Base-by-base conservation (phyloP, 2,329 filamentous ascomycete species). In the Colletotrichum sp. region DNA sequence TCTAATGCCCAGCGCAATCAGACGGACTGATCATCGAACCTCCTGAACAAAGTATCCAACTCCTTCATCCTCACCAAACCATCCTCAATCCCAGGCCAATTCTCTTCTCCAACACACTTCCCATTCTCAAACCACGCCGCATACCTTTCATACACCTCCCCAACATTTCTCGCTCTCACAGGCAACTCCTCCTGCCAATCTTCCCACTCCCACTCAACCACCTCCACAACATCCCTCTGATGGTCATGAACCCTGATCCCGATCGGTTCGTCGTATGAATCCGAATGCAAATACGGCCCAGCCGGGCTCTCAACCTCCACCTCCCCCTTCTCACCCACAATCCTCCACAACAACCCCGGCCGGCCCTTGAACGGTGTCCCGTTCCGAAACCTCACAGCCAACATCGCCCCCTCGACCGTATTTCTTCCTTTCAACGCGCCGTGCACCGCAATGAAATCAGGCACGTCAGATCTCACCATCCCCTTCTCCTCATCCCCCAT, bases 131-230 rank as follows among this genome's bases (percentile, higher is more conserved):
- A 30, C 71, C 67, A 13, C 9, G 44, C n/a, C 8, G 89, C 89
- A 82, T 88, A 91, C 2, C 84, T 85, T 78, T 93, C 91, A 82
- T 93, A 93, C 1, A 92, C 78, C 32, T 85, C 85, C 0, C 86
- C 91, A 32, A 93, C 88, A 76, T 87, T 89, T 68, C 89, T 85
- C 1, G 85, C 86, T 8, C 83, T 78, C 2, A 86, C 44, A 0
- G 89, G 86, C n/a, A 91, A 75, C 10, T 86, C 84, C 24, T 86
- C 83, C 79, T 88, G 88, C 82, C 86, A 89, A 4, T 86, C 85
- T 22, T 85, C 81, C 84, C 87, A 91, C 8, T 84, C 81, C 83
- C 86, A 88, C 1, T 84, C 77, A 0, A 90, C 80, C 5, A 84
- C 78, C 15, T 88, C 85, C 1, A 90, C 83, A 12, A 85, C 78